phyloP scores from a whole-genome alignment of 2,329 filamentous ascomycete genomes.

The Pestalotiopsis sp. region DNA sequence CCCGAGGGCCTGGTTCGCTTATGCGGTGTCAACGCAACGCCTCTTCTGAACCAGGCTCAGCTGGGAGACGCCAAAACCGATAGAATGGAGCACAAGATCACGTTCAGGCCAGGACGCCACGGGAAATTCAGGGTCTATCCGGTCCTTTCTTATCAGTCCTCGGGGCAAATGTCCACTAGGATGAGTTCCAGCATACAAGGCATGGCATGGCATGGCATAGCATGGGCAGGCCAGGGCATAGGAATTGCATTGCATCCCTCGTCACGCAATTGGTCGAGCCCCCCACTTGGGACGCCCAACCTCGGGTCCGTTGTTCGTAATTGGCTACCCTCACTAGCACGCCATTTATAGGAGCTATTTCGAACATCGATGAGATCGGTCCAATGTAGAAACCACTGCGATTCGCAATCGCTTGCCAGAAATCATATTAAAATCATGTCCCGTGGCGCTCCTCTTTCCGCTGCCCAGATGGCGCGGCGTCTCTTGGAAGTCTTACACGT shows the following conservation, averaged over 20 bases:
- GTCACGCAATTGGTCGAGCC: constrained; percentile 4
- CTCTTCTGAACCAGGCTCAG: background rate
- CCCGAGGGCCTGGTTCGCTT: background rate
- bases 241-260: background rate
- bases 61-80: background rate
- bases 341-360: constrained; percentile 7
- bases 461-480: background rate
- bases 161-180: background rate
- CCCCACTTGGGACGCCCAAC: constrained; percentile 1
- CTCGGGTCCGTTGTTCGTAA: background rate
- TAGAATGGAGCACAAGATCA: background rate
- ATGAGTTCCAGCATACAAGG: background rate
- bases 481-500: background rate
- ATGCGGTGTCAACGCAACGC: constrained; percentile 1
- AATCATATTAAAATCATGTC: background rate
- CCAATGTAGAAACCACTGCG: background rate
- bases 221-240: background rate
- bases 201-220: background rate
- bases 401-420: background rate
- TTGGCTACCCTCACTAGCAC: constrained; percentile 3
- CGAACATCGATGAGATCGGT: background rate
- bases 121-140: background rate
- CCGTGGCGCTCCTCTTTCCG: background rate
- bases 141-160: background rate
- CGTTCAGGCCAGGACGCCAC: background rate